Evolutionary conservation across 805 yeast species (phyloP), one percentile per base, ranked within the genome.

Genomic region (Kregervanrija pseudodelftensis): DNA sequence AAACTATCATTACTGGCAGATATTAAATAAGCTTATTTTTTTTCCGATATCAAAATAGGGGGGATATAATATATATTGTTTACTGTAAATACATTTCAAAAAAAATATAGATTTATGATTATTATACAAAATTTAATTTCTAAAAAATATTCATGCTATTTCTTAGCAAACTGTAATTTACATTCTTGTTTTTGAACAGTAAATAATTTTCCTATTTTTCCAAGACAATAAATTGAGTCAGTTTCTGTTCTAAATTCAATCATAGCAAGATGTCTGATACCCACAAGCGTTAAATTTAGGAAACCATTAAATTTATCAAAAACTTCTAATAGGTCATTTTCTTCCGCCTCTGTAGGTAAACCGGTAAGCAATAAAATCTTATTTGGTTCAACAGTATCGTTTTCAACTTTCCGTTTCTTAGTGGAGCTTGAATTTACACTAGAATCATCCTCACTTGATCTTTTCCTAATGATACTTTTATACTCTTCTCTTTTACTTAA

Each of bases 1-100:
- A 80, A 63, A 84, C 90, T 14, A 86, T 88, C 30, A 59, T 85
- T 34, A 79, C 84, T 53, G 96, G 96, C 42, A 82, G 76, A 62
- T 82, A 70, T 41, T 65, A 44, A 46, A 13, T 8, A 13, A 17
- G 37, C 15, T 22, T 5, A 22, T 22, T 22, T 22, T 5, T 22
- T 22, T 4, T 22, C 28, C 7, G 7, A 7, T 22, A 22, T 22
- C 4, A 22, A 22, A 2, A 4, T 22, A 22, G 28, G 28, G 28
- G 22, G 28, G 8, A 22, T 22, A 22, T 22, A 22, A 22, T 7
- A 22, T 22, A 22, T 22, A 22, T 22, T 22, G 28, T 22, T 22
- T 22, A 22, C 28, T 22, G 28, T 22, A 22, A 5, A 22, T 22
- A 22, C 28, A 7, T 22, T 17, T 22, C 7, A 22, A 22, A 22